Evolutionary conservation across 192 early-diverging fungal genomes (phyloP).

Genomic region (Phycomyces blakesleeanus): DNA sequence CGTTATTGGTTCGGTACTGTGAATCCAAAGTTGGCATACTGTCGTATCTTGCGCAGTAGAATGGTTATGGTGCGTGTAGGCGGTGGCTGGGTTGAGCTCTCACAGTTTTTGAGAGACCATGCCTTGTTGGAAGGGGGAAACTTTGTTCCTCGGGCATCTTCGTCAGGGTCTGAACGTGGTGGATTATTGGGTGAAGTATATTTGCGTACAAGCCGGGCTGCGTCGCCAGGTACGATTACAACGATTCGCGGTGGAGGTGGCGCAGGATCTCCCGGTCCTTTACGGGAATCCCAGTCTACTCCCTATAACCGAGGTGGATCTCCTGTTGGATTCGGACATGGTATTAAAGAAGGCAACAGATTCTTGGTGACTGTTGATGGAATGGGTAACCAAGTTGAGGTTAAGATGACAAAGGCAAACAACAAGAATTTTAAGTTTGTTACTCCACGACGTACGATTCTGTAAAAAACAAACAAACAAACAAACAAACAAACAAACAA

Average conservation of each 20-base stretch:
- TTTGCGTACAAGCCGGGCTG: background rate
- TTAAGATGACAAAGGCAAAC: conserved; percentile 32
- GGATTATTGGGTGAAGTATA: conserved; percentile 4
- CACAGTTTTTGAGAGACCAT: conserved; percentile 40
- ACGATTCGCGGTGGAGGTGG: conserved; percentile 8
- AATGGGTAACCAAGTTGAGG: conserved; percentile 28
- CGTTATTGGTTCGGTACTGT: conserved; percentile 64
- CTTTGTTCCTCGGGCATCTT: conserved; percentile 7
- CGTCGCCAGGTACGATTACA: background rate
- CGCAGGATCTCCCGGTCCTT: background rate
- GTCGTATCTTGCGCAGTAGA: conserved; percentile 55
- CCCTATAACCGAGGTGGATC: conserved; percentile 17
- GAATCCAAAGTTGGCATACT: conserved; percentile 61
- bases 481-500: too few species aligned
- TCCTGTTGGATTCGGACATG: conserved; percentile 9
- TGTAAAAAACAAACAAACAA: conserved; percentile 9
- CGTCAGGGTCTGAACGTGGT: background rate
- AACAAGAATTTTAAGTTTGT: conserved; percentile 21
- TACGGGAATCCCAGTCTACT: conserved; percentile 20
- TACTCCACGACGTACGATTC: conserved; percentile 18
- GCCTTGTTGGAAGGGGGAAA: conserved; percentile 25
- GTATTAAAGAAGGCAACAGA: conserved; percentile 34
- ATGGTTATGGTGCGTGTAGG: conserved; percentile 70
- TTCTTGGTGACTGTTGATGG: conserved; percentile 34
- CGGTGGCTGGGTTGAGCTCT: conserved; percentile 60